Base-by-base conservation (phyloP, 2,329 filamentous ascomycete species). In the Pseudogymnoascus sp. region DNA sequence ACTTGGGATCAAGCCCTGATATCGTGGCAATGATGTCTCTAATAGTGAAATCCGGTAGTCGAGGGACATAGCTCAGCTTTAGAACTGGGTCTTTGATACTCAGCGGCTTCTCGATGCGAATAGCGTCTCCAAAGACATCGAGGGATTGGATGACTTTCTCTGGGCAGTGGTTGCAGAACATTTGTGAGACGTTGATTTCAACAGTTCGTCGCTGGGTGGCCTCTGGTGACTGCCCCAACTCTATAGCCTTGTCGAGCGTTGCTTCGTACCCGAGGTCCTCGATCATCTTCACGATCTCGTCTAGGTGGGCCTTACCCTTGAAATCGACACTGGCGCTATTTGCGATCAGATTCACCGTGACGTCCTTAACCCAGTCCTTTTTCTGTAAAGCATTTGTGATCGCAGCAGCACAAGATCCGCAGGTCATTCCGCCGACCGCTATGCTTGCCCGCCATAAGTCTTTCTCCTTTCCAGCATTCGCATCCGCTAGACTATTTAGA, bases 141-240 rank as follows among this genome's bases (percentile, higher is more conserved):
- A 91, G 73, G 2, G 78, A 81, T 36, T 76, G 77, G 15, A 76
- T 71, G 31, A 90, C 80, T 29, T 83, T 78, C 4, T 78, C 76
- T 0, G 88, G 86, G 67, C 89, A 92, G 68, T 89, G 84, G 12
- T 82, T 78, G 73, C 89, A 92, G 73, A 88, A 90, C 75, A 92
- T 86, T 58, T 89, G 89, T 59, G 88, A 81, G 58, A 93, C 77
- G 39, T 74, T 74, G 62, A 92, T 84, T 61, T 87, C 82, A 2
- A 90, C 80, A 0, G 83, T 84, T 55, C 88, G 64, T 12, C 62
- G 60, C 7, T 59, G 58, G 10, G 48, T 55, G n/a, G 48, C 48
- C 27, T 55, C 27, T 18, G 48, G 12, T 13, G 10, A 55, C 18
- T 33, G 27, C n/a, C 29, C 48, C 29, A 55, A 18, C 10, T 55